Base-by-base conservation (phyloP, 78 protist genomes). In the Thecamonas trahens region DNA sequence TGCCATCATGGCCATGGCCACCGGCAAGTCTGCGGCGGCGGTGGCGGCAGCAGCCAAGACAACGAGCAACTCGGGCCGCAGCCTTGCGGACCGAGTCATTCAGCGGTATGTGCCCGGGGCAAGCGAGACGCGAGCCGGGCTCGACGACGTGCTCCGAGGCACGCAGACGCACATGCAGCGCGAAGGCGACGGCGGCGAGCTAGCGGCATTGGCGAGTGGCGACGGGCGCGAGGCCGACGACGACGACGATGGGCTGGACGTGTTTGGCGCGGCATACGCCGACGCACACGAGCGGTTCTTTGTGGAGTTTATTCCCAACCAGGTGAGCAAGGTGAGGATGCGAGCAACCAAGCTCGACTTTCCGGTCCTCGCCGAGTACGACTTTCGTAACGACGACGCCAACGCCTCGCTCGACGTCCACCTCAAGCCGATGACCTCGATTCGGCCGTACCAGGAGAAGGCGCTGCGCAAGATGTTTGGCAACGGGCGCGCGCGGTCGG, bases 401-500 rank as follows among this genome's bases (percentile, higher is more conserved):
- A 72, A 32, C 39, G 74, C 81, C 31, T 31, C 50, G 39, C 74
- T 94, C 29, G 66, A 74, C 37, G 80, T 94, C 17, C 95, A 89
- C 57, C 83, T 93, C 58, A 81, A 83, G 49, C 93, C 90, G 1
- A 65, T 69, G 11, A 75, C 95, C n/a, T 54, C 50, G 55, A 65
- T 94, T 28, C 79, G 98, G 18, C 82, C 81, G 28, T 89, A 90
- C 64, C 97, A 94, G 79, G 91, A 85, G 70, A 81, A 89, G 37
- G 35, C 82, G 1, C 85, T 95, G 6, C 37, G 82, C 20, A 93
- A 90, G 70, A 94, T 94, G 97, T 95, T 97, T 53, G 90, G 94
- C 45, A 64, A 76, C 69, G 91, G 91, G 28, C 78, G 97, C 14
- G 99, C 99, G 32, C 85, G 97, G 32, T 87, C 94, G 13, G 99